These are phyloP conservation scores for Striga hermonthica DNA, from an alignment of 305 asterid genomes.

Conservation along the genomic window DNA sequence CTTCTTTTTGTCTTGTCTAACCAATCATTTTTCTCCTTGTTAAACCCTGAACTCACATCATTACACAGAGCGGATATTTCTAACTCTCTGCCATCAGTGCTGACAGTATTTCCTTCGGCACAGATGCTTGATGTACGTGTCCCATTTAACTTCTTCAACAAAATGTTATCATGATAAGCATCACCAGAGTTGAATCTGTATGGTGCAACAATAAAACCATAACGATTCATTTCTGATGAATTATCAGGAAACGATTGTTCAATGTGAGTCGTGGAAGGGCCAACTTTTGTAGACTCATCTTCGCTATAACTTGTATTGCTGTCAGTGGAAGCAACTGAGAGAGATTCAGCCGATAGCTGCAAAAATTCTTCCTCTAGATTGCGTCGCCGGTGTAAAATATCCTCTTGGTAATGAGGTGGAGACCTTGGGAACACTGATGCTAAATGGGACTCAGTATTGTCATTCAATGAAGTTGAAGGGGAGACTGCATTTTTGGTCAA, in stretches of 20 bases:
- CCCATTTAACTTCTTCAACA: constrained; percentile 43
- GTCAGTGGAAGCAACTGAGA: constrained; percentile 75
- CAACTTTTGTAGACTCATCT: constrained; percentile 50
- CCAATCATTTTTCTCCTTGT: constrained; percentile 41
- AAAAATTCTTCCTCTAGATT: constrained; percentile 85
- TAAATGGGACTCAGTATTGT: constrained; percentile 44
- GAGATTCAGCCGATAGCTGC: constrained; percentile 74
- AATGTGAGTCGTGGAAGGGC: constrained; percentile 36
- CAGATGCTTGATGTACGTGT: constrained; percentile 28
- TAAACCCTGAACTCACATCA: constrained; percentile 34
- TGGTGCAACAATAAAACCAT: constrained; percentile 29
- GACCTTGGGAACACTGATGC: constrained; percentile 63
- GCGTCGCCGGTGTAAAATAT: constrained; percentile 83
- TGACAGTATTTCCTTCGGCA: constrained; percentile 35
- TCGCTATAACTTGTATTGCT: constrained; percentile 81
- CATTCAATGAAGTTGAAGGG: constrained; percentile 42
- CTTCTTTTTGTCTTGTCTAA: constrained; percentile 44
- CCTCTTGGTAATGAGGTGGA: constrained; percentile 93
- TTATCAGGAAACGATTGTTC: constrained; percentile 40
- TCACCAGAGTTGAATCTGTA: constrained; percentile 31
- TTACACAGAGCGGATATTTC: constrained; percentile 32
- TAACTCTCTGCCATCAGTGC: constrained; percentile 33
- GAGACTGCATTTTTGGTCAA: constrained; percentile 34
- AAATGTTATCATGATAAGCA: constrained; percentile 34
- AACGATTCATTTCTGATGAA: constrained; percentile 37